Base-by-base conservation (phyloP, 805 yeast species). In the Myxozyma mucilagina region DNA sequence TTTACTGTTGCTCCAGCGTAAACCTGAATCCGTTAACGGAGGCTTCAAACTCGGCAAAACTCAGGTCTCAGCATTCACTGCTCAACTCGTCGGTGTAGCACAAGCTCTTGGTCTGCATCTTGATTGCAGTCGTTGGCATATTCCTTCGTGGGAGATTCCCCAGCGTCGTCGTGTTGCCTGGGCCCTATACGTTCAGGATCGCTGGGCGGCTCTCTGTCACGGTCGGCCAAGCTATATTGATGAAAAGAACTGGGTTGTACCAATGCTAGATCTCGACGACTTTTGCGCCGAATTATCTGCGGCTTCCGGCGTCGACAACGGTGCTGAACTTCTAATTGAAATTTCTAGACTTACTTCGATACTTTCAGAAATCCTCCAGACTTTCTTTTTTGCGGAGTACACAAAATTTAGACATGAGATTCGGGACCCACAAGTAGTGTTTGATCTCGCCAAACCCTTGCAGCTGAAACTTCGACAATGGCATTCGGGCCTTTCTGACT, bases 131-230 rank as follows among this genome's bases (percentile, higher is more conserved):
- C 53, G 64, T n/a, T 69, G 72, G 72, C 56, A 59, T 8, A 69
- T 69, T 47, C 72, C 72, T 18, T 65, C 69, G n/a, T 69, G 71
- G 71, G 72, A 69, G 45, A 63, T 68, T 20, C 66, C 69, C 3
- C 66, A 68, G 9, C 63, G 72, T 14, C 47, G 70, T 13, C 60
- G 67, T n/a, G 67, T 68, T n/a, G 70, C 69, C 8, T 69, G 72
- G 72, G 71, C 72, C 6, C 58, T 69, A 1, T 69, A 64, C 48
- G 65, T 68, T 16, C 70, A 67, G 45, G 72, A 69, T 43, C 53
- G 66, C 6, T 69, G 71, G 72, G 65, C 61, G 13, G 63, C 70
- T 20, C 63, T 65, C 11, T 66, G 68, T 42, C 66, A 66, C 16
- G 70, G 70, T 7, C 57, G 70, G 14, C 71, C 70, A 10, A 60